A percentile compares a stretch with the other conserved stretches of the same genome.
Conservation (phyloP, 1,284 basidiomycete genomes). For the Ustilago shanxiensis region DNA sequence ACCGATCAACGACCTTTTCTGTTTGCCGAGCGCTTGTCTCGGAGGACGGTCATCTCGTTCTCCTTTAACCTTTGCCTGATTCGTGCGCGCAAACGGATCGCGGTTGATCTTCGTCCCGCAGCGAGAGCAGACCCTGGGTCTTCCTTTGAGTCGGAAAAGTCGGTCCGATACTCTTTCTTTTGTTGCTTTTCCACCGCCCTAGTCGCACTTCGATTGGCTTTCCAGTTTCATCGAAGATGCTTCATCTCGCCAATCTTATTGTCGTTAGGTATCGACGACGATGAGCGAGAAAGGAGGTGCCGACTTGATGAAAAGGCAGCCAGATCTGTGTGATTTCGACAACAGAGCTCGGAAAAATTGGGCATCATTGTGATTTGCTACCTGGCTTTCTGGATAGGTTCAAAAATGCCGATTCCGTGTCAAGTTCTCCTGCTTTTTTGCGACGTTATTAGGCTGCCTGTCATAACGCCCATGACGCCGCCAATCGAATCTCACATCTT, state of each 20-base stretch:
- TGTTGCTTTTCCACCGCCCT: neutral
- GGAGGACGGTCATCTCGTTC: neutral
- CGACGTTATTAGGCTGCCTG: neutral
- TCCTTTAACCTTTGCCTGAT: neutral
- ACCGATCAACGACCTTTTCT: neutral
- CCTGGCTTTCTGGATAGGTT: neutral
- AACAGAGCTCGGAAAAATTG: too few species aligned
- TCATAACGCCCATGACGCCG: neutral
- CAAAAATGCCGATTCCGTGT: neutral
- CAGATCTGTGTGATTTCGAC: neutral
- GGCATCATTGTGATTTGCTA: neutral
- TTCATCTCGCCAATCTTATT: neutral
- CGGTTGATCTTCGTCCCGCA: neutral
- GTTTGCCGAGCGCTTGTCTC: constrained; percentile 2
- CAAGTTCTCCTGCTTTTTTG: neutral
- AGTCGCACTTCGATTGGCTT: too few species aligned
- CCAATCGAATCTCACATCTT: neutral
- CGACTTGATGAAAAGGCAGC: neutral
- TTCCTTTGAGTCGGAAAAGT: neutral
- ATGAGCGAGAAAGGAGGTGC: neutral
- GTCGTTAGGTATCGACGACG: neutral
- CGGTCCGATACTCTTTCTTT: neutral
- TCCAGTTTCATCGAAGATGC: too few species aligned
- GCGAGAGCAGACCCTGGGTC: neutral
- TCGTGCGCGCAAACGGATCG: neutral